Evolutionary conservation across 75 land plant genomes (phyloP), one percentile per base, ranked within the genome.

Genomic region (Pseudotsuga menziesii): DNA sequence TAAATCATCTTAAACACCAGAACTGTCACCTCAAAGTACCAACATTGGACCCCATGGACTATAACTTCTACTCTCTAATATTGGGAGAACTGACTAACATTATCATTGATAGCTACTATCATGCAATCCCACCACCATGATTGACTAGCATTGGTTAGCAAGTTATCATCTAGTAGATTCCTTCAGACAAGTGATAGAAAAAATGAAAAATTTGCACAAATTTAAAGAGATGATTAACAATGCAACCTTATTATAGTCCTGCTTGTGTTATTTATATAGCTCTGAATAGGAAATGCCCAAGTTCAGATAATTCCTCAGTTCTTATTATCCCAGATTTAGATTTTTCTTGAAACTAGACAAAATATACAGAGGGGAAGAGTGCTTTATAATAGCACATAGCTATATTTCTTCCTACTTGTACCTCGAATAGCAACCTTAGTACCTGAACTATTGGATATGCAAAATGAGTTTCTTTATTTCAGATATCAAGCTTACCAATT

Each of bases 401-500:
- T 69, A 69, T n/a, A 41, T 41, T 7, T 39, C 52, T 69, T 69
- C 22, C 48, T 48, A 48, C 54, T 22, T 20, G n/a, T 69, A 39
- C 11, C 26, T 69, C 25, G 4, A 7, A 41, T 29, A 69, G 22
- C 12, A 48, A 48, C 54, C 54, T 48, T 12, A 2, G 54, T 48
- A 69, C 41, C 69, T 64, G 17, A 64, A 1, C 44, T 36, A 39
- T 3, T 39, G 52, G 19, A 44, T 69, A 36, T 20, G 8, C 72
- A 69, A 36, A 69, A 41, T 22, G n/a, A 23, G n/a, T 7, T 67
- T 39, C 4, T 39, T 69, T 41, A 17, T 69, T 39, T 35, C 72
- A 41, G 12, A 35, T 39, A 69, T 69, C n/a, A 35, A 20, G 39
- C 56, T 55, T 72, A 94, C 99, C 98, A 79, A 83, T 52, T 66